A percentile compares a stretch with the other conserved stretches of the same genome.
phyloP scores from a whole-genome alignment of 495 filamentous ascomycete species.

The Geoglossum glabrum region DNA sequence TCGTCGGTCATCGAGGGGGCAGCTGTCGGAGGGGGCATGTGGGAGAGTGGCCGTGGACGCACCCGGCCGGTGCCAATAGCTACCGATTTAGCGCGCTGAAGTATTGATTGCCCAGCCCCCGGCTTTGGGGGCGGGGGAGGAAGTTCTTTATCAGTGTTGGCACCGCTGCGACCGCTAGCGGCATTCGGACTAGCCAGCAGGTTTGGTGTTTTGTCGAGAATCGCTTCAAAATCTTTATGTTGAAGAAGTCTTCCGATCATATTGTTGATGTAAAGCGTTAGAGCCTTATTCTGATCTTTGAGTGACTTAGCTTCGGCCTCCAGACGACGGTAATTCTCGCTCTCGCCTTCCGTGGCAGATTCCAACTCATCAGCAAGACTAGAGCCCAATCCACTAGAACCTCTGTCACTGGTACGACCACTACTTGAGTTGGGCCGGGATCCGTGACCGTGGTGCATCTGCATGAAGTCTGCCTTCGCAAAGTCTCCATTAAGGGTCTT shows the following conservation, averaged over 20 bases:
- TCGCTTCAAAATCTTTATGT: slow-evolving; percentile 83
- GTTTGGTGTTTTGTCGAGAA: slow-evolving; percentile 58
- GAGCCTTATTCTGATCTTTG: slow-evolving; percentile 88
- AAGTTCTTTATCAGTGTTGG: slow-evolving; percentile 60
- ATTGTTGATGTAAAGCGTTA: slow-evolving; percentile 93
- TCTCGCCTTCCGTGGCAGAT: slow-evolving; percentile 29
- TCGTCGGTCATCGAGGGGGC: slow-evolving; percentile 33
- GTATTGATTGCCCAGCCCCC: slow-evolving; percentile 31
- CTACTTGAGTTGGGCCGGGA: slow-evolving; percentile 10
- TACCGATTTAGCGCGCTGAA: slow-evolving; percentile 69
- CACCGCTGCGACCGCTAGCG: background rate
- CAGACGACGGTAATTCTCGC: slow-evolving; percentile 40
- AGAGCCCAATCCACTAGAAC: slow-evolving; percentile 29
- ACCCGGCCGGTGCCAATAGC: slow-evolving; percentile 22
- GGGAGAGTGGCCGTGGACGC: slow-evolving; percentile 40
- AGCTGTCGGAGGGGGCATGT: slow-evolving; percentile 30
- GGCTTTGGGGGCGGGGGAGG: slow-evolving; percentile 57
- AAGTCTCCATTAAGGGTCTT: slow-evolving; percentile 91
- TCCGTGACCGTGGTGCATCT: slow-evolving; percentile 13
- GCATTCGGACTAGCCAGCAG: slow-evolving; percentile 22
- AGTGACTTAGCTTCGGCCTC: slow-evolving; percentile 63
- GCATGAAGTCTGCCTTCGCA: slow-evolving; percentile 64
- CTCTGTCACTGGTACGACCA: slow-evolving; percentile 18
- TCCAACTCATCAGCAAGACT: slow-evolving; percentile 83
- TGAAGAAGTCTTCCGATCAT: slow-evolving; percentile 88